Percentiles rank a stretch among this genome's conserved stretches.
Conservation (phyloP, 2,329 filamentous ascomycete genomes). For the Trichoderma atrobrunneum region DNA sequence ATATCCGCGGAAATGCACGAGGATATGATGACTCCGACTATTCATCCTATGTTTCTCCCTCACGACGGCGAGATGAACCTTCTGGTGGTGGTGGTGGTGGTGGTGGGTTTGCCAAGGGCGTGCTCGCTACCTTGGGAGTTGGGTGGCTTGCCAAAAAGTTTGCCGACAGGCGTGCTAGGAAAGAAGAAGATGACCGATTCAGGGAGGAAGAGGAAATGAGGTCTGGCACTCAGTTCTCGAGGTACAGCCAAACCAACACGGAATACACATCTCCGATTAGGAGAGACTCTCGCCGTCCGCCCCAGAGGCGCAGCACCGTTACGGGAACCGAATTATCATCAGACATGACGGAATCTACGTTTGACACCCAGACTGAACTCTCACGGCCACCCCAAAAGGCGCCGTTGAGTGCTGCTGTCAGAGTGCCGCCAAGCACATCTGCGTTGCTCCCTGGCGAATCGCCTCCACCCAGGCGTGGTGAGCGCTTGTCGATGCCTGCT, state of each 20-base stretch:
- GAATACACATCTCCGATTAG: constrained; percentile 53
- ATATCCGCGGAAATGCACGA: constrained; percentile 37
- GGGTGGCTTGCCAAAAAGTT: constrained; percentile 68
- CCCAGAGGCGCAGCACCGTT: constrained; percentile 32
- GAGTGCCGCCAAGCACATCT: constrained; percentile 22
- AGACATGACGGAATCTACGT: constrained; percentile 37
- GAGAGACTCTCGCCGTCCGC: constrained; percentile 31
- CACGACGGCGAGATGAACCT: constrained; percentile 48
- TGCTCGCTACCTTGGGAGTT: constrained; percentile 61
- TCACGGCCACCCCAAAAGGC: constrained; percentile 26
- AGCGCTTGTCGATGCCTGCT: constrained; percentile 47
- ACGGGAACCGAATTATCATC: constrained; percentile 33
- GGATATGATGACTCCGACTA: constrained; percentile 54
- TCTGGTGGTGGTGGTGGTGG: constrained; percentile 44
- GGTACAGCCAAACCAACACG: constrained; percentile 71
- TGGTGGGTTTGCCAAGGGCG: constrained; percentile 54
- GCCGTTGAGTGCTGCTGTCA: constrained; percentile 23
- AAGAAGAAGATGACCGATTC: constrained; percentile 49
- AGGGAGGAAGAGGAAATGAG: constrained; percentile 53
- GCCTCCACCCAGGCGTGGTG: constrained; percentile 34
- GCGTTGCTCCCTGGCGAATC: constrained; percentile 27
- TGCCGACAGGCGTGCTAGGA: constrained; percentile 50
- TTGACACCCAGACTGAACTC: constrained; percentile 31
- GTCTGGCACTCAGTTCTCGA: constrained; percentile 59
- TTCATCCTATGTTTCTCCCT: constrained; percentile 62